Base-by-base conservation (phyloP, 768 basidiomycete genomes). In the Cystofilobasidium macerans region DNA sequence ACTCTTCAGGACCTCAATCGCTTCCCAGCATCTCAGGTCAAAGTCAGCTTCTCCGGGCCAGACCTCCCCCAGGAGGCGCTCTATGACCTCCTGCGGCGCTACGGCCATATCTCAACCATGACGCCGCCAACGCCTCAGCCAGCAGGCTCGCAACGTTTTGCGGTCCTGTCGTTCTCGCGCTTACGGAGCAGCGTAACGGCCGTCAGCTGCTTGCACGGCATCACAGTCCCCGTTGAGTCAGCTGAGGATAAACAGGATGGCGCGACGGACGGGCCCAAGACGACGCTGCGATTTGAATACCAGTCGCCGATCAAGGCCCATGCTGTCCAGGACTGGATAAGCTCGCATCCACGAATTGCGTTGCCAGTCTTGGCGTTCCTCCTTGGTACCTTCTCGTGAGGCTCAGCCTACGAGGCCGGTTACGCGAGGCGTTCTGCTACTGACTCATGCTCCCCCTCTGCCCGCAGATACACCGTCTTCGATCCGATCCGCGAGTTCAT, bases 401-500 rank as follows among this genome's bases (percentile, higher is more conserved):
- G 14, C 30, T 32, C 18, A 9, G 20, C 32, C 42, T 42, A n/a
- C n/a, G n/a, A n/a, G n/a, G n/a, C n/a, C n/a, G n/a, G n/a, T n/a
- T n/a, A n/a, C n/a, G n/a, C n/a, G n/a, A n/a, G n/a, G n/a, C n/a
- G n/a, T 53, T 32, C 51, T 9, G 24, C 30, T 24, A 24, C 51
- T 9, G n/a, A 53, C 12, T 32, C 8, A 24, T n/a, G n/a, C n/a
- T n/a, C n/a, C n/a, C n/a, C n/a, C n/a, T n/a, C n/a, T n/a, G n/a
- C n/a, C n/a, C n/a, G n/a, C 57, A 45, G 20, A 16, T 42, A 14
- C 18, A 0, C 69, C 87, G 83, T 97, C 60, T 95, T 97, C 72
- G 91, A 97, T 75, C 92, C 92, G 2, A 82, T 99, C 47, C 85
- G 94, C 32, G 82, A 85, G 2, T 78, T 90, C 66, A 89, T 85